phyloP scores from a whole-genome alignment of 2,329 filamentous ascomycete genomes.

The Emydomyces testavorans region DNA sequence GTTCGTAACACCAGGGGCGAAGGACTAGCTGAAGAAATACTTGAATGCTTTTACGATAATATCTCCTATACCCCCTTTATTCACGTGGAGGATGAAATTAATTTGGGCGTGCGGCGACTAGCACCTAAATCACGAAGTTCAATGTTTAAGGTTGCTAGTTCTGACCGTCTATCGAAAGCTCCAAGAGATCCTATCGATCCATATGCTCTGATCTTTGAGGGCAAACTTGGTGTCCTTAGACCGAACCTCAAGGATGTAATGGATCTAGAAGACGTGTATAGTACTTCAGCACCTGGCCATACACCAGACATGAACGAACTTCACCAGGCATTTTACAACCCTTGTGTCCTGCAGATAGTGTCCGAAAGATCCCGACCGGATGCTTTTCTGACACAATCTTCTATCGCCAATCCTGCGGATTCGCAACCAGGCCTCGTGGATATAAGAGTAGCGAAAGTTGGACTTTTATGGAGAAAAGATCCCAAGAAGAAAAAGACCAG shows the following conservation, averaged over 20 bases:
- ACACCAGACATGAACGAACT: conserved; percentile 68
- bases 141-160: conserved; percentile 53
- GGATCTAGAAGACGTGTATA: conserved; percentile 82
- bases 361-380: conserved; percentile 87
- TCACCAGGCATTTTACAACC: conserved; percentile 81
- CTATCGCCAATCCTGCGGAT: conserved; percentile 70
- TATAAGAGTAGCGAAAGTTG: conserved; percentile 95
- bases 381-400: conserved; percentile 84
- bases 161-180: conserved; percentile 53
- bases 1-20: conserved; percentile 88
- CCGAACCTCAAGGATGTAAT: conserved; percentile 88
- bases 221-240: conserved; percentile 68
- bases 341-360: conserved; percentile 85
- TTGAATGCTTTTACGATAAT: conserved; percentile 97
- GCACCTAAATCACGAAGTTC: conserved; percentile 60
- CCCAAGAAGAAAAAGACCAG: conserved; percentile 84
- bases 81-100: conserved; percentile 84
- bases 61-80: conserved; percentile 98
- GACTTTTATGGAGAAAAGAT: conserved; percentile 88
- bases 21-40: conserved; percentile 81
- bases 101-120: conserved; percentile 56
- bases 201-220: conserved; percentile 85
- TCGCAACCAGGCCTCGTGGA: conserved; percentile 89
- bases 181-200: conserved; percentile 83
- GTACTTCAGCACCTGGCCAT: conserved; percentile 66